A percentile compares a stretch with the other conserved stretches of the same genome.
Conservation (phyloP, 2,329 filamentous ascomycete genomes). For the Aspergillus proliferans region DNA sequence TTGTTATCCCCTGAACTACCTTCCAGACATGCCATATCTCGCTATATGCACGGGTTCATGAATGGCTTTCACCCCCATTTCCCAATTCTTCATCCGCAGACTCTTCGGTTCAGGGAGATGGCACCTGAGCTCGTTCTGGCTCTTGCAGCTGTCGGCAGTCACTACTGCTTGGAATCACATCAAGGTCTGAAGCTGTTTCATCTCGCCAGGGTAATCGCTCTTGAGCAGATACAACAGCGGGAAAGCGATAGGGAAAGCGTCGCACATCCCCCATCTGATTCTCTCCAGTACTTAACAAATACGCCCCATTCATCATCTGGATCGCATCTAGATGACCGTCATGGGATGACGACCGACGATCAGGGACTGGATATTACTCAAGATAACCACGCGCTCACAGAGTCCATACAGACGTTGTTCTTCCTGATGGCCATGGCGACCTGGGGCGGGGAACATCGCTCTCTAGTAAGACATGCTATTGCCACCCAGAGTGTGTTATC, state of each 20-base stretch:
- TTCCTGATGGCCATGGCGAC: background rate
- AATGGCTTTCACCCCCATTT: slow-evolving; percentile 6
- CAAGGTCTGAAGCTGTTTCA: slow-evolving; percentile 1
- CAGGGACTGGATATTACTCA: background rate
- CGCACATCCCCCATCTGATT: background rate
- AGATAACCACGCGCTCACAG: background rate
- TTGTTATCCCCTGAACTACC: background rate
- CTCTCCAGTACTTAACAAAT: background rate
- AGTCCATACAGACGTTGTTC: background rate
- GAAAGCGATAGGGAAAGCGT: background rate
- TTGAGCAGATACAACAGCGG: slow-evolving; percentile 1
- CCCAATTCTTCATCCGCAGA: slow-evolving; percentile 4
- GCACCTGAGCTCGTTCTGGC: slow-evolving; percentile 3
- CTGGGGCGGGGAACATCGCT: background rate
- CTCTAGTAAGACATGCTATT: background rate
- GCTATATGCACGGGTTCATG: slow-evolving; percentile 4
- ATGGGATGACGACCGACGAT: background rate
- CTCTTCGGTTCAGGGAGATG: slow-evolving; percentile 1
- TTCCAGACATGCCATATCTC: slow-evolving; percentile 2
- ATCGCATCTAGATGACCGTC: too few relatives aligned
- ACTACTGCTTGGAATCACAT: slow-evolving; percentile 5
- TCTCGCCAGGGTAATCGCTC: background rate
- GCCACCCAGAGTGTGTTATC: background rate
- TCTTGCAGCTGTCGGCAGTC: slow-evolving; percentile 1
- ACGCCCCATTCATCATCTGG: too few relatives aligned